Percentiles rank a stretch among this genome's conserved stretches.
Evolutionary conservation across 2,329 filamentous ascomycete genomes (phyloP).

Genomic region (Macrophomina tecta): DNA sequence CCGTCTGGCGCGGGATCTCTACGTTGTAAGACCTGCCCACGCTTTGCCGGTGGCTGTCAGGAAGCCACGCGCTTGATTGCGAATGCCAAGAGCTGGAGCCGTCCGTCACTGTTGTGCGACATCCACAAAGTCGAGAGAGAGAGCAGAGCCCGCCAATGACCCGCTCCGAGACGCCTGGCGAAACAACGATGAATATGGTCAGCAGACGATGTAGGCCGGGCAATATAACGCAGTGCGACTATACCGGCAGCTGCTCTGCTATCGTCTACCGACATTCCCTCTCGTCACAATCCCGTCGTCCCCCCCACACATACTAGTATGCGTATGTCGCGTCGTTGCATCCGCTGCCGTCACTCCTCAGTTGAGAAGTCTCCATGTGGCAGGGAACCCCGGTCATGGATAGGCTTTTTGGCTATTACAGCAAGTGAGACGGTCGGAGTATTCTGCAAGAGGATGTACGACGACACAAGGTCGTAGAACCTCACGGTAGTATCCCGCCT

Average conservation of each 20-base stretch:
- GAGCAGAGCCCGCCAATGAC: conserved; percentile 2
- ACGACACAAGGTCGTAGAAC: background rate
- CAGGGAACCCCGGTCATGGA: conserved; percentile 1
- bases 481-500: background rate
- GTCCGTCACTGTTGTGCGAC: conserved; percentile 26
- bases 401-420: background rate
- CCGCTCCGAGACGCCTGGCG: conserved; percentile 9
- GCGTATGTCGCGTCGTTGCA: conserved; percentile 12
- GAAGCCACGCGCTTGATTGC: conserved; percentile 25
- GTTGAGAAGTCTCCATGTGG: background rate
- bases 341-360: conserved; percentile 6
- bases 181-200: conserved; percentile 17
- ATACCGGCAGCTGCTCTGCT: conserved; percentile 5
- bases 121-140: conserved; percentile 13
- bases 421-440: background rate
- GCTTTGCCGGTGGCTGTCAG: conserved; percentile 20
- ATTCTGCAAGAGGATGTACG: conserved; percentile 9
- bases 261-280: conserved; percentile 10
- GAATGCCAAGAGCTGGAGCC: conserved; percentile 24
- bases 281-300: conserved; percentile 12
- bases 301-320: conserved; percentile 7
- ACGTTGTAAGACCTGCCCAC: conserved; percentile 25
- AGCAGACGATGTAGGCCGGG: conserved; percentile 25
- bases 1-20: conserved; percentile 18
- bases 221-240: conserved; percentile 23